Percentiles rank a stretch among this genome's conserved stretches.
Conservation (phyloP, 1,139 yeast genomes). For the Hansenula sp. region DNA sequence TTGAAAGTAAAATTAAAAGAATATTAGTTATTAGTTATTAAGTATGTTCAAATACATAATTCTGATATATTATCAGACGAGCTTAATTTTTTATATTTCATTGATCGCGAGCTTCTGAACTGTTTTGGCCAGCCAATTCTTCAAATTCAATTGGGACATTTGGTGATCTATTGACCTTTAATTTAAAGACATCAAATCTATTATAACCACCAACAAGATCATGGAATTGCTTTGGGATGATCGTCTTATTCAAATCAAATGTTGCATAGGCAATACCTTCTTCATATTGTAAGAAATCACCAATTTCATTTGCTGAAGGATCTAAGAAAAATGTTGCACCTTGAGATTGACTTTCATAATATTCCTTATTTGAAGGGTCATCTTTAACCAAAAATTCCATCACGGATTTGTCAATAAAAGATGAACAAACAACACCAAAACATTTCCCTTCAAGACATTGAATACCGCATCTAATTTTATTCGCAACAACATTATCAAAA, state of each 20-base stretch:
- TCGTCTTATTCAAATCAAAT: conserved; percentile 16
- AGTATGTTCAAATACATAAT: too few species aligned
- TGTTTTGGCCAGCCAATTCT: not conserved
- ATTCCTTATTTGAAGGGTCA: conserved; percentile 15
- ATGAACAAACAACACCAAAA: conserved; percentile 17
- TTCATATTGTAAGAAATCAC: conserved; percentile 13
- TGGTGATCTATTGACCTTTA: conserved; percentile 5
- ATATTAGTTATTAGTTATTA: too few species aligned
- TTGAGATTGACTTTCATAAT: conserved; percentile 11
- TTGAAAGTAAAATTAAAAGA: too few species aligned
- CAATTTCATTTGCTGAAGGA: conserved; percentile 17
- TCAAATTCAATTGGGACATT: conserved; percentile 4
- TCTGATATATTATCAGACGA: too few species aligned
- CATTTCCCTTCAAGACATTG: conserved; percentile 20
- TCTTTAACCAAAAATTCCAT: conserved; percentile 14
- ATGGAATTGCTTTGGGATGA: conserved; percentile 20
- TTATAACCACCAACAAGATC: conserved; percentile 21
- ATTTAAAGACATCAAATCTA: conserved; percentile 18
- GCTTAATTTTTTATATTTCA: too few species aligned
- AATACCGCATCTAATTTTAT: conserved; percentile 15
- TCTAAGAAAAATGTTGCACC: conserved; percentile 18
- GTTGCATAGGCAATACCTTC: conserved; percentile 21
- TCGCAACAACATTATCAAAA: conserved; percentile 17
- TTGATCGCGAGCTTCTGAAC: not conserved
- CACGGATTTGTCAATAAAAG: conserved; percentile 13